These are phyloP conservation scores for Colletotrichum sp. DNA, from an alignment of 2,329 filamentous ascomycete genomes.

Conservation along the genomic window DNA sequence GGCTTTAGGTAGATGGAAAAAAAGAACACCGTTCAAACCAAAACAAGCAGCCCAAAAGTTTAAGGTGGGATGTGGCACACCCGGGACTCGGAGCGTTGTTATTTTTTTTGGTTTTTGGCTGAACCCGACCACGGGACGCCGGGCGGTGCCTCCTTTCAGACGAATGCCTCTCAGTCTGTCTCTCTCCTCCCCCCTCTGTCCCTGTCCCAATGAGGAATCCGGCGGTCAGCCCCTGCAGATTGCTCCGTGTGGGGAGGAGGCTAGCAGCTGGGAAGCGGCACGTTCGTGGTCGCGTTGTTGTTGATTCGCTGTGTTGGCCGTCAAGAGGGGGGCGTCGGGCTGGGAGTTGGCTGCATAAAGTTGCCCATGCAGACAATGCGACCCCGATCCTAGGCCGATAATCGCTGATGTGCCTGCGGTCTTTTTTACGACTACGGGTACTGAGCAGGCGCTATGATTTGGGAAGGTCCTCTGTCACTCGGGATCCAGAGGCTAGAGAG, in stretches of 20 bases:
- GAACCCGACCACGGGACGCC: conserved; percentile 9
- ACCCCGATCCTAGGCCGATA: conserved; percentile 2
- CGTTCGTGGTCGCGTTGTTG: not conserved
- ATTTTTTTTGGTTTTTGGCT: not conserved
- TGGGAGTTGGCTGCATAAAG: conserved; percentile 13
- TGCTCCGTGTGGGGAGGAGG: conserved; percentile 19
- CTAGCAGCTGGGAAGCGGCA: not conserved
- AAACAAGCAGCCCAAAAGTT: not conserved
- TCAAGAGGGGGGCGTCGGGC: not conserved
- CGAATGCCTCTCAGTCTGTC: not conserved
- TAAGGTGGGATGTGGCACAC: not conserved
- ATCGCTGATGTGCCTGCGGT: not conserved
- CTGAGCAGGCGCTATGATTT: not conserved
- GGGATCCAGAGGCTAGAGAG: not conserved
- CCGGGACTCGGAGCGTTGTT: not conserved
- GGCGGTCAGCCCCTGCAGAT: conserved; percentile 20
- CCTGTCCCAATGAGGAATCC: conserved; percentile 13
- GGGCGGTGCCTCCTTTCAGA: conserved; percentile 18
- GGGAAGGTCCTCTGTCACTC: not conserved
- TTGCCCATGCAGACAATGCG: conserved; percentile 1
- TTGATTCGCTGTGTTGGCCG: conserved; percentile 6
- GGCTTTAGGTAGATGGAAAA: not conserved
- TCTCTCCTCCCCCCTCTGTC: not conserved
- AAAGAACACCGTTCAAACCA: not conserved
- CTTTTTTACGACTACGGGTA: not conserved